These are phyloP conservation scores for Penicillium sp. DNA, from an alignment of 2,329 filamentous ascomycete species.

Conservation along the genomic window DNA sequence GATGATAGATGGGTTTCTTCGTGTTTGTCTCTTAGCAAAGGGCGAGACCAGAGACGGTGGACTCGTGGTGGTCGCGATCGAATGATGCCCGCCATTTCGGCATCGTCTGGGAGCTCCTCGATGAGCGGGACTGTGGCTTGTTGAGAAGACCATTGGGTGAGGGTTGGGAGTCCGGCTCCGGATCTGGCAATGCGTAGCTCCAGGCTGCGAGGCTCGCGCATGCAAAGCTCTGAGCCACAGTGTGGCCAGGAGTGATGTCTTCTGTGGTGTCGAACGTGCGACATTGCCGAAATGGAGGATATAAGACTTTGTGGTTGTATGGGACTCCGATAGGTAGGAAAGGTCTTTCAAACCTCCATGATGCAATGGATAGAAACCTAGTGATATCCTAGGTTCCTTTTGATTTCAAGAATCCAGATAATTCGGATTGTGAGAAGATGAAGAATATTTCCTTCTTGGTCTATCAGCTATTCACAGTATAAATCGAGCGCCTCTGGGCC, in stretches of 20 bases:
- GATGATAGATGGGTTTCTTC: conserved; percentile 11
- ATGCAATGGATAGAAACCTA: not conserved
- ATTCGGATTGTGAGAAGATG: not conserved
- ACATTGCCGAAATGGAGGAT: conserved; percentile 23
- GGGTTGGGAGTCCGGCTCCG: not conserved
- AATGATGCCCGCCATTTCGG: conserved; percentile 38
- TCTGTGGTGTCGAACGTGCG: conserved; percentile 32
- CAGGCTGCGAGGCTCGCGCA: conserved; percentile 24
- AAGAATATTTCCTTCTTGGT: not conserved
- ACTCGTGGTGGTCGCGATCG: conserved; percentile 24
- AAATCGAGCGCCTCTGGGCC: conserved; percentile 5
- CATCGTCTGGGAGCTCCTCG: conserved; percentile 30
- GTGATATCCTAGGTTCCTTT: not conserved
- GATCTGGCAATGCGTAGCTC: conserved; percentile 20
- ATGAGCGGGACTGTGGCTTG: conserved; percentile 16
- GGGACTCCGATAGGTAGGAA: not conserved
- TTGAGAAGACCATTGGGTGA: conserved; percentile 19
- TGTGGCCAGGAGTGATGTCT: conserved; percentile 43
- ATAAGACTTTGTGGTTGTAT: not conserved
- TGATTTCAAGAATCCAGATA: too few species aligned
- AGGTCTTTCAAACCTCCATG: conserved; percentile 8
- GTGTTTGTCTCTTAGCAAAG: not conserved
- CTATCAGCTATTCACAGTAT: conserved; percentile 16
- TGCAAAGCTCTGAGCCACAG: conserved; percentile 29
- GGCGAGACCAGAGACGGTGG: conserved; percentile 30